Evolutionary conservation across 495 filamentous ascomycete species (phyloP).

Genomic region (Lentithecium fluviatile): DNA sequence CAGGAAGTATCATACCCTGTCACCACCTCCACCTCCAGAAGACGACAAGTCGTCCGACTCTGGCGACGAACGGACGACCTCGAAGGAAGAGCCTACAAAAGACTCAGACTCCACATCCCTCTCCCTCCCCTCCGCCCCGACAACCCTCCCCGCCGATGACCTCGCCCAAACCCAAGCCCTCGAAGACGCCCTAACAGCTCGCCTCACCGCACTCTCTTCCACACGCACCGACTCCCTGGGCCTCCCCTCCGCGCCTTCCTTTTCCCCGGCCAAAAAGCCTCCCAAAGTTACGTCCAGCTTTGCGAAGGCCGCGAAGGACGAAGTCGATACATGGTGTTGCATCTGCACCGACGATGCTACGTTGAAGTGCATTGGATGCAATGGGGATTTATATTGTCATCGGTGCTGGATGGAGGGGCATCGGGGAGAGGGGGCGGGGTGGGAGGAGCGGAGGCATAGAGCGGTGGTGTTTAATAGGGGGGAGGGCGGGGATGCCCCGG

Average conservation of each 20-base stretch:
- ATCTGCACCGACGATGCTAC: slow-evolving; percentile 68
- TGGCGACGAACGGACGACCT: neutral
- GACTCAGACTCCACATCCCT: slow-evolving; percentile 4
- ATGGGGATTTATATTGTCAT: slow-evolving; percentile 63
- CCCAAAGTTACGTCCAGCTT: slow-evolving; percentile 25
- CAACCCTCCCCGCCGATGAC: slow-evolving; percentile 20
- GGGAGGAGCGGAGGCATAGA: slow-evolving; percentile 51
- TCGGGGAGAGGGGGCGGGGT: slow-evolving; percentile 55
- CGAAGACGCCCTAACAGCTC: slow-evolving; percentile 35
- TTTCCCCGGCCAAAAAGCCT: slow-evolving; percentile 47
- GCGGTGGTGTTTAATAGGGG: slow-evolving; percentile 30
- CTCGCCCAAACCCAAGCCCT: slow-evolving; percentile 23
- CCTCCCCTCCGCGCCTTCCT: slow-evolving; percentile 57
- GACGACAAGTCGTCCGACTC: neutral
- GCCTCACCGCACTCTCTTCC: slow-evolving; percentile 29
- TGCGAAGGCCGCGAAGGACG: slow-evolving; percentile 52
- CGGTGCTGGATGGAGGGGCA: slow-evolving; percentile 71
- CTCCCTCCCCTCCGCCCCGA: slow-evolving; percentile 38
- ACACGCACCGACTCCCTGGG: slow-evolving; percentile 11
- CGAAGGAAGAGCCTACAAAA: neutral
- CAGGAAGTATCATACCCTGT: slow-evolving; percentile 33
- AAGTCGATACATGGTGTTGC: slow-evolving; percentile 66
- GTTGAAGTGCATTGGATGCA: slow-evolving; percentile 62
- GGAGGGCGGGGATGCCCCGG: slow-evolving; percentile 5
- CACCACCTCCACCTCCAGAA: neutral